A percentile compares a stretch with the other conserved stretches of the same genome.
phyloP scores from a whole-genome alignment of 805 yeast species.

The Yamadazyma ubonensis region DNA sequence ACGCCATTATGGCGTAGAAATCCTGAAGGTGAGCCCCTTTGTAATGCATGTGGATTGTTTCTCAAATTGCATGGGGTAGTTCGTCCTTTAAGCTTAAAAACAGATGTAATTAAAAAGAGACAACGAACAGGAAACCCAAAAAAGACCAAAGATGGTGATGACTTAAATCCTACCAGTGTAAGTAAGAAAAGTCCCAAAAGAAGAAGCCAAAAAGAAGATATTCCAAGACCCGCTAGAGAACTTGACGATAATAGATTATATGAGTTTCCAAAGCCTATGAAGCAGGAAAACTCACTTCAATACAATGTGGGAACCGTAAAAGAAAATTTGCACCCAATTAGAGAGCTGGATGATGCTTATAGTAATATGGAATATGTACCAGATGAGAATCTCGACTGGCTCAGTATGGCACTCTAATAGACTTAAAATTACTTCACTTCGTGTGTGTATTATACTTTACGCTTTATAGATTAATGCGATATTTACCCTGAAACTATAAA shows the following conservation, averaged over 20 bases:
- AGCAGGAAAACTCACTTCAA: neutral
- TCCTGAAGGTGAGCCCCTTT: slow-evolving; percentile 87
- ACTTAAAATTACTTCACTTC: slow-evolving; percentile 3
- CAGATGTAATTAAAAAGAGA: slow-evolving; percentile 90
- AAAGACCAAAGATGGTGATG: slow-evolving; percentile 47
- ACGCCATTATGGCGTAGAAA: slow-evolving; percentile 96
- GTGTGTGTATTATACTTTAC: slow-evolving; percentile 9
- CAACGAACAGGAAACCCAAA: slow-evolving; percentile 51
- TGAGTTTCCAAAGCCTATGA: neutral
- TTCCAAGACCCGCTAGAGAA: neutral
- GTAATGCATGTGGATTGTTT: slow-evolving; percentile 96
- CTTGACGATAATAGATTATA: neutral
- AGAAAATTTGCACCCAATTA: slow-evolving; percentile 15
- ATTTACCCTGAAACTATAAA: too few species aligned
- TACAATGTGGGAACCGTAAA: neutral
- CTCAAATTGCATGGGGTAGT: slow-evolving; percentile 93
- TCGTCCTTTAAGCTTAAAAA: slow-evolving; percentile 84
- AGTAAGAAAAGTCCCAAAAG: slow-evolving; percentile 2
- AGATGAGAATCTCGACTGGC: slow-evolving; percentile 26
- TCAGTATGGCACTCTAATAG: slow-evolving; percentile 27
- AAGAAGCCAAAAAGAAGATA: neutral
- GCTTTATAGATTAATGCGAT: slow-evolving; percentile 4
- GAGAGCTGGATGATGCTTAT: slow-evolving; percentile 16
- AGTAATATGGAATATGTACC: slow-evolving; percentile 16
- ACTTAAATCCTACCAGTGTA: slow-evolving; percentile 45